Evolutionary conservation across 768 basidiomycete genomes (phyloP), one percentile per base, ranked within the genome.

Genomic region (Calocybe cyanea): DNA sequence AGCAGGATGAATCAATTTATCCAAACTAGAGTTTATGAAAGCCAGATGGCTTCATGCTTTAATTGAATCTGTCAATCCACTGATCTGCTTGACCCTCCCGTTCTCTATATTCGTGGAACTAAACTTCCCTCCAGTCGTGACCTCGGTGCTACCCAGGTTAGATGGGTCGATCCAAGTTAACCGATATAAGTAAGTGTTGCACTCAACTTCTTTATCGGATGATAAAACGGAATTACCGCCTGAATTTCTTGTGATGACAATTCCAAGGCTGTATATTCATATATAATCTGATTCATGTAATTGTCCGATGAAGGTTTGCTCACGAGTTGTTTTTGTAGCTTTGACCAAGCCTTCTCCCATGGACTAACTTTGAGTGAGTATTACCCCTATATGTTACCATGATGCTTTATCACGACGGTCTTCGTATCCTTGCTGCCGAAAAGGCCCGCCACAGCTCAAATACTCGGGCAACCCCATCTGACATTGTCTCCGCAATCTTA

Each of bases 1-100:
- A 51, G 36, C 49, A 58, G 55, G 82, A 85, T 83, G 84, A 87
- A 70, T 51, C 60, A 72, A 67, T 70, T 58, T 65, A 76, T 80
- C 85, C 86, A 90, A 90, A 90, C 87, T 90, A 90, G 86, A 89
- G 86, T 90, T 82, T 88, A 75, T 89, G 87, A 90, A 87, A 66
- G 81, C 73, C 65, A 52, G 56, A 6, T n/a, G 64, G 76, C 78
- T 69, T 83, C 57, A 83, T 88, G 87, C 77, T 87, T 81, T 83
- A 50, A 74, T 50, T 63, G 57, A 72, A 76, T 77, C 54, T 64
- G 62, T 64, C 63, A 64, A 65, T 80, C 77, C 72, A 73, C 84
- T 86, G 84, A 87, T 61, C 48, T 56, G 45, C 32, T 25, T 10
- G 11, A 15, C 38, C 15, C 9, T 2, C 19, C 10, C 10, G 14